These are phyloP conservation scores for Paraphaeosphaeria minitans DNA, from an alignment of 2,329 filamentous ascomycete genomes.

Conservation along the genomic window DNA sequence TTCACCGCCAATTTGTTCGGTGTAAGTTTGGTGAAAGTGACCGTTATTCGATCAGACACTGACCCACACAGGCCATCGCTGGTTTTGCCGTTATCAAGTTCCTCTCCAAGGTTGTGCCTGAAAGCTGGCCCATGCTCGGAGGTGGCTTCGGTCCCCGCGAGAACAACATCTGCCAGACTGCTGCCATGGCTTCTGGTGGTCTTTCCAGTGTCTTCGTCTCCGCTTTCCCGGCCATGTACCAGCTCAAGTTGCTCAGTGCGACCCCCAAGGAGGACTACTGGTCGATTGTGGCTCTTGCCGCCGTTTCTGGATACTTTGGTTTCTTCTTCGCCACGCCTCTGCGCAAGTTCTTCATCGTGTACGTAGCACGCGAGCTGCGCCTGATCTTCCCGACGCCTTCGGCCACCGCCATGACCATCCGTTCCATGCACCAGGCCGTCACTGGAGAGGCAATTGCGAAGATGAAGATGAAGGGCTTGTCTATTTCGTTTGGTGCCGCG, in stretches of 20 bases:
- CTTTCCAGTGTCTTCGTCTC: slow-evolving; percentile 63
- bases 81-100: slow-evolving; percentile 64
- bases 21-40: slow-evolving; percentile 20
- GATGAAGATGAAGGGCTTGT: slow-evolving; percentile 62
- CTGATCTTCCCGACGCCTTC: slow-evolving; percentile 65
- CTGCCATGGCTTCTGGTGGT: slow-evolving; percentile 64
- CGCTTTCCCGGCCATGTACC: slow-evolving; percentile 65
- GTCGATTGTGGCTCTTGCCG: slow-evolving; percentile 64
- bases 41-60: not conserved
- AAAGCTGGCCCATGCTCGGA: slow-evolving; percentile 58
- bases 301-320: slow-evolving; percentile 68
- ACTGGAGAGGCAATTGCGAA: slow-evolving; percentile 59
- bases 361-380: slow-evolving; percentile 64
- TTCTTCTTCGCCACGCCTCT: slow-evolving; percentile 67
- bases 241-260: slow-evolving; percentile 55
- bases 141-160: slow-evolving; percentile 64
- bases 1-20: slow-evolving; percentile 45
- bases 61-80: slow-evolving; percentile 55
- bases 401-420: slow-evolving; percentile 66
- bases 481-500: slow-evolving; percentile 57
- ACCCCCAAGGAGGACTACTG: slow-evolving; percentile 62
- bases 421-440: slow-evolving; percentile 64
- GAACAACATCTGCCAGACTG: slow-evolving; percentile 66
- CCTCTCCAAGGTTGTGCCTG: slow-evolving; percentile 56
- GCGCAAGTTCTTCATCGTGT: slow-evolving; percentile 71